Conservation (phyloP, 768 basidiomycete species). For the Gloeostereum incarnatum region DNA sequence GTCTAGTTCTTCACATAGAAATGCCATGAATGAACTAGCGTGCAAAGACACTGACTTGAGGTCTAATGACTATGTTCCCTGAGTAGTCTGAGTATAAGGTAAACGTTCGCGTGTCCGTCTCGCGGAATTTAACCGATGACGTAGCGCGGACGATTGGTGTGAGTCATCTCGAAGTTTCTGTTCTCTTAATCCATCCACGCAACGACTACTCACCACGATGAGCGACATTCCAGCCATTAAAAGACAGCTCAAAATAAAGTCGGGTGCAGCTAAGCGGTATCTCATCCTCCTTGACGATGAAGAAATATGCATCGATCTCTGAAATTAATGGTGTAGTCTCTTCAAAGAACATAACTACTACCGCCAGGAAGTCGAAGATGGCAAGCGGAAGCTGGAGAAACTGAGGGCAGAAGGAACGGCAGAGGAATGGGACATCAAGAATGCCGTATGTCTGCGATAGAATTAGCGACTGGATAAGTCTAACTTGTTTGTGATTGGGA, state of each 20-base stretch:
- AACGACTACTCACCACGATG: too few relatives aligned
- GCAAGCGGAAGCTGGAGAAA: constrained; percentile 51
- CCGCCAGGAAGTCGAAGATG: constrained; percentile 51
- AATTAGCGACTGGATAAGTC: neutral
- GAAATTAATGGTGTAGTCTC: constrained; percentile 29
- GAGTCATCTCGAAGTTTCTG: too few relatives aligned
- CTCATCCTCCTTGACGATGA: constrained; percentile 6
- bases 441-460: constrained; percentile 40
- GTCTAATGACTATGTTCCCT: too few relatives aligned
- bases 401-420: constrained; percentile 44
- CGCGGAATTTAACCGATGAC: too few relatives aligned
- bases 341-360: constrained; percentile 64
- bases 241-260: constrained; percentile 73
- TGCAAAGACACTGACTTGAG: too few relatives aligned
- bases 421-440: constrained; percentile 74
- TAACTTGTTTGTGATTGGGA: constrained; percentile 9
- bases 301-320: neutral
- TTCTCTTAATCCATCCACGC: too few relatives aligned
- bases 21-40: too few relatives aligned
- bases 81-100: too few relatives aligned
- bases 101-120: too few relatives aligned
- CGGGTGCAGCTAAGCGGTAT: constrained; percentile 58
- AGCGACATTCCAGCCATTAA: constrained; percentile 38
- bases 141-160: too few relatives aligned
- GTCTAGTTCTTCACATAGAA: too few relatives aligned